Base-by-base conservation (phyloP, 2,329 filamentous ascomycete species). In the Anthostomella pinea region DNA sequence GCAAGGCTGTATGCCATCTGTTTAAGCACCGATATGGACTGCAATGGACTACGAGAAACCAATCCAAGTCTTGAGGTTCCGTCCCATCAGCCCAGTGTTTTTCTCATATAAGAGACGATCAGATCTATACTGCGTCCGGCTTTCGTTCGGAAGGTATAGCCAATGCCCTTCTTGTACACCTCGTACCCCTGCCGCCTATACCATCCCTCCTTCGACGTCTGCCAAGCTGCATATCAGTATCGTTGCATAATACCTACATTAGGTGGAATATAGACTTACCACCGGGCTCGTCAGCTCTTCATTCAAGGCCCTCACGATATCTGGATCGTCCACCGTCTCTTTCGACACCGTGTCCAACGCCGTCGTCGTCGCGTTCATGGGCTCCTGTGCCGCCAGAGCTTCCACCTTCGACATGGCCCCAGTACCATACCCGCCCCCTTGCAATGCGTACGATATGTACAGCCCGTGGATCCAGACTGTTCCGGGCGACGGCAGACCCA, bases 401-500 rank as follows among this genome's bases (percentile, higher is more conserved):
- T 69, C 65, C 25, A 57, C 46, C 22, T 55, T 46, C 4, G 45
- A 48, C 62, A 69, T 68, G 19, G 62, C 54, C 10, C 50, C 53
- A 30, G 54, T 52, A 32, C 64, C 64, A 15, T 63, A 53, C 5
- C 65, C 65, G 22, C 54, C 49, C 10, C 50, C 43, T 41, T 66
- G 65, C 19, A 68, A 49, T 2, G 55, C 55, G 46, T 55, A 56
- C 24, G 66, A 68, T 37, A 70, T 56, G 48, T 64, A 70, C 13
- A 69, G 56, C 6, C 57, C 58, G 33, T 64, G 63, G 19, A 68
- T 48, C 65, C 65, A 69, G 21, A 62, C 50, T 4, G 60, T 62
- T 9, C 47, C 52, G 10, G 48, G 41, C 8, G 43, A 32, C 13
- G 58, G 56, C 21, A 66, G 52, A 15, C 50, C 54, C 23, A 66